Conservation (phyloP, 768 basidiomycete genomes). For the Amyloporia xantha region DNA sequence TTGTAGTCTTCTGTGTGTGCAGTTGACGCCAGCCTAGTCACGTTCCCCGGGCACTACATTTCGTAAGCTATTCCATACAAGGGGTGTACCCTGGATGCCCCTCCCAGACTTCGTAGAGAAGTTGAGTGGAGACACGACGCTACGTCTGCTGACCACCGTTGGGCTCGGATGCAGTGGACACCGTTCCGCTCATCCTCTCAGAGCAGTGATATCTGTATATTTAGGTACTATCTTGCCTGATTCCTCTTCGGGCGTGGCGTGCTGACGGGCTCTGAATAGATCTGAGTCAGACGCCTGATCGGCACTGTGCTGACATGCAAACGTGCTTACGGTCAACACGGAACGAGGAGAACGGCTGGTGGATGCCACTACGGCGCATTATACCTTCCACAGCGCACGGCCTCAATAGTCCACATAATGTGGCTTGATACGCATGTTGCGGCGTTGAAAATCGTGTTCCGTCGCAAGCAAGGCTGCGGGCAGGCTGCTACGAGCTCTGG, state of each 20-base stretch:
- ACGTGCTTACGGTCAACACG: neutral
- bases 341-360: neutral
- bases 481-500: conserved; percentile 2
- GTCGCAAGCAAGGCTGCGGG: neutral
- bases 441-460: neutral
- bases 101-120: neutral
- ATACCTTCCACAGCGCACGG: neutral
- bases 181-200: neutral
- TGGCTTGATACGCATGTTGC: conserved; percentile 3
- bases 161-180: neutral
- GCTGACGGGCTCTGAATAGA: neutral
- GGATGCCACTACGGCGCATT: neutral
- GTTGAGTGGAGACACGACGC: neutral
- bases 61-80: neutral
- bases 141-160: neutral
- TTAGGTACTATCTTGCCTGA: neutral
- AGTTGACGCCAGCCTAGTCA: neutral
- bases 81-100: neutral
- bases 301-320: too few relatives aligned
- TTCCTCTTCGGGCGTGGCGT: neutral
- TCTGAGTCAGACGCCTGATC: neutral
- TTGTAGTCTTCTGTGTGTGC: neutral
- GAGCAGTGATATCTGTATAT: neutral
- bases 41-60: neutral
- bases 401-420: neutral